These are phyloP conservation scores for Lecanosticta acicola DNA, from an alignment of 2,329 filamentous ascomycete genomes.

Conservation along the genomic window DNA sequence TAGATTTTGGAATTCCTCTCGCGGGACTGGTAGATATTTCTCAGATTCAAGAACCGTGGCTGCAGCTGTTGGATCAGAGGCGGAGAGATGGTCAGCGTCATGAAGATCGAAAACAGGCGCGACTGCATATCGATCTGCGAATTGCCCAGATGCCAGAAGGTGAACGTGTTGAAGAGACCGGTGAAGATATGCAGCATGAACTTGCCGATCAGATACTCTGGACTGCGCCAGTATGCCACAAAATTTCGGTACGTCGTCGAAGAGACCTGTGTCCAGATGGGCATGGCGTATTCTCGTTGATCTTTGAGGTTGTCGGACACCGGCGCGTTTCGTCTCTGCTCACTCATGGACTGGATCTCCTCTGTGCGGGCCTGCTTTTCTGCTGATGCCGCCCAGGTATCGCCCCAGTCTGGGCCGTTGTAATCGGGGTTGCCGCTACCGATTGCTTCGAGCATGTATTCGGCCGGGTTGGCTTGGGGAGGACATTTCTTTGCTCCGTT, in stretches of 20 bases:
- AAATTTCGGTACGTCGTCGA: conserved; percentile 68
- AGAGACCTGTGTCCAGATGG: conserved; percentile 60
- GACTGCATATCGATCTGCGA: conserved; percentile 8
- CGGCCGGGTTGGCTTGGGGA: conserved; percentile 66
- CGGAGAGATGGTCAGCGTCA: conserved; percentile 62
- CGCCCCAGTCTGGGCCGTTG: conserved; percentile 42
- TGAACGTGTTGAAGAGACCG: conserved; percentile 64
- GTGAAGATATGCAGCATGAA: conserved; percentile 57
- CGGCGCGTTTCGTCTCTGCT: conserved; percentile 34
- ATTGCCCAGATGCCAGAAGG: conserved; percentile 55
- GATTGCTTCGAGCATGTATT: conserved; percentile 64
- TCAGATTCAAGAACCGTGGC: conserved; percentile 61
- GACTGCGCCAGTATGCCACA: conserved; percentile 84
- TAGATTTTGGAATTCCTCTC: conserved; percentile 78
- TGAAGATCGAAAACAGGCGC: conserved; percentile 67
- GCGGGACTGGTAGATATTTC: conserved; percentile 63
- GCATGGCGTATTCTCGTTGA: conserved; percentile 72
- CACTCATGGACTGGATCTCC: conserved; percentile 6
- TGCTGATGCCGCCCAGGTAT: conserved; percentile 39
- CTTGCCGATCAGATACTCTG: conserved; percentile 74
- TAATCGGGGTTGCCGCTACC: conserved; percentile 36
- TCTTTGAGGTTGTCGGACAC: conserved; percentile 28
- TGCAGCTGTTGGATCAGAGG: conserved; percentile 73
- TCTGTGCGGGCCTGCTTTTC: conserved; percentile 35
- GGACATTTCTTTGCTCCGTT: conserved; percentile 62